These are phyloP conservation scores for Cercospora janseana DNA, from an alignment of 2,329 filamentous ascomycete species.

Conservation along the genomic window DNA sequence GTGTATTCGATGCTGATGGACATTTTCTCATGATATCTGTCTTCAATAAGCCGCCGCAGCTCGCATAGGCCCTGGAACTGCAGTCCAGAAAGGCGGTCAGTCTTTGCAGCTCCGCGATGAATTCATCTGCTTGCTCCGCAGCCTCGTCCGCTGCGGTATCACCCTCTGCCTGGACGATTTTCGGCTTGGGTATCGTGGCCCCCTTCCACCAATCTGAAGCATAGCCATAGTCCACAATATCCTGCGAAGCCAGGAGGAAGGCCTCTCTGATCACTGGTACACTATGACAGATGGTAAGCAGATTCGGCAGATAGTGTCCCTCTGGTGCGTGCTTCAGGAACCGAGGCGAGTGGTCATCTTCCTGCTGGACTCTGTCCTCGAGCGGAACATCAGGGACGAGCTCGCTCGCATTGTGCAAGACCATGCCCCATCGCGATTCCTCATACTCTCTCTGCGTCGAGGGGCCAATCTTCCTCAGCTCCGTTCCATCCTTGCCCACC, in stretches of 20 bases:
- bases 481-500: conserved; percentile 41
- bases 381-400: conserved; percentile 53
- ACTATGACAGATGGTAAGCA: conserved; percentile 61
- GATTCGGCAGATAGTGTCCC: conserved; percentile 54
- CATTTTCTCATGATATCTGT: conserved; percentile 27
- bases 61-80: conserved; percentile 59
- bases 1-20: conserved; percentile 13
- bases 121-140: conserved; percentile 42
- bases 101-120: conserved; percentile 59
- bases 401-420: conserved; percentile 47
- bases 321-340: conserved; percentile 57
- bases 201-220: conserved; percentile 64
- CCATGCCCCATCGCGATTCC: conserved; percentile 54
- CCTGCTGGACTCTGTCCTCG: conserved; percentile 41
- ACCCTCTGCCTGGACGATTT: conserved; percentile 47
- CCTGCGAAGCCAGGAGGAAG: conserved; percentile 50
- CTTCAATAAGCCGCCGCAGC: conserved; percentile 49
- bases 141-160: conserved; percentile 30
- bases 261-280: conserved; percentile 60
- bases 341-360: conserved; percentile 50
- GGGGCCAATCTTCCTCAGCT: conserved; percentile 51
- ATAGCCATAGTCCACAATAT: conserved; percentile 53
- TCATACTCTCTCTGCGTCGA: conserved; percentile 57
- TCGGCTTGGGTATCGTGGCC: conserved; percentile 49
- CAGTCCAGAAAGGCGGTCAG: conserved; percentile 61